Conservation (phyloP, 495 filamentous ascomycete genomes). For the Usnea hakonensis region DNA sequence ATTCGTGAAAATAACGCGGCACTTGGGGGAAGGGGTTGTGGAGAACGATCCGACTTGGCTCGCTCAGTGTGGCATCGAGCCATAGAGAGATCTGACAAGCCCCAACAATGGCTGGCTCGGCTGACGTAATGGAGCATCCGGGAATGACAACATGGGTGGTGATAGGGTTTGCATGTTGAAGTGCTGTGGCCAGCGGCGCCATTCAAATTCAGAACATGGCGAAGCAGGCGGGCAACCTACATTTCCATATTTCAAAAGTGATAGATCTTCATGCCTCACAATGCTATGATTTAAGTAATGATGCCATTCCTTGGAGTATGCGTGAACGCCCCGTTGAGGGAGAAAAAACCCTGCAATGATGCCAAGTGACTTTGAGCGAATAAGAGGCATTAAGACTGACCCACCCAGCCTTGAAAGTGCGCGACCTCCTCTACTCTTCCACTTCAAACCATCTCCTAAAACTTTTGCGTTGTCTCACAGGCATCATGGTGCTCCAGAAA, state of each 20-base stretch:
- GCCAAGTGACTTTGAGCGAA: neutral
- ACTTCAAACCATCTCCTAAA: neutral
- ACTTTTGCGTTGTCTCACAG: neutral
- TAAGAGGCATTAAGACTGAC: neutral
- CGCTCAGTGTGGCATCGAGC: too few species aligned
- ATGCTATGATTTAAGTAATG: too few species aligned
- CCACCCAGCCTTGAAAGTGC: neutral
- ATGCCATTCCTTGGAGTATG: too few species aligned
- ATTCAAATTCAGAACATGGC: too few species aligned
- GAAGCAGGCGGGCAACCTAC: too few species aligned
- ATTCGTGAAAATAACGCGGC: too few species aligned
- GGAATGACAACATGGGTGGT: neutral
- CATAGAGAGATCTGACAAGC: too few species aligned
- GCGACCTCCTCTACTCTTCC: neutral
- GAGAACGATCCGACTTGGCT: too few species aligned
- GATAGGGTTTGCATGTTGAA: neutral
- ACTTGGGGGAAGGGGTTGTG: too few species aligned
- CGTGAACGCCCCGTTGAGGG: neutral
- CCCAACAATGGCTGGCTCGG: too few species aligned
- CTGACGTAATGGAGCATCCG: neutral
- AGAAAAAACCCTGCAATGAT: neutral
- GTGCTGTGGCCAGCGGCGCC: neutral
- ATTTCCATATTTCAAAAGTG: too few species aligned
- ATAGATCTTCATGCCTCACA: too few species aligned
- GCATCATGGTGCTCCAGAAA: neutral